Percentiles rank a stretch among this genome's conserved stretches.
phyloP scores from a whole-genome alignment of 2,329 filamentous ascomycete genomes.

The Cryphonectria japonica region DNA sequence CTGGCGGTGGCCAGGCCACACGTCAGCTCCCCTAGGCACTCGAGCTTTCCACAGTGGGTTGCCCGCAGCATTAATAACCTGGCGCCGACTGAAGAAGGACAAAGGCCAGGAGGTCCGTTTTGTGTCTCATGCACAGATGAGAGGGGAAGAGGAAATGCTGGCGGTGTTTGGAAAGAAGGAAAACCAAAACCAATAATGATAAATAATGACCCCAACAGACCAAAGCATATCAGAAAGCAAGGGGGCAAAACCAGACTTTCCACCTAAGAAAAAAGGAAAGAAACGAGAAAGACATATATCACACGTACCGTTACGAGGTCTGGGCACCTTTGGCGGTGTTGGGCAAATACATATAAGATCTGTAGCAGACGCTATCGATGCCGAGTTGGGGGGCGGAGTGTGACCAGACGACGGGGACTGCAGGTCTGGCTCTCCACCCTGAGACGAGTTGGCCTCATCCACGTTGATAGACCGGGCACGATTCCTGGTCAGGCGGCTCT shows the following conservation, averaged over 20 bases:
- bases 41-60: conserved; percentile 6
- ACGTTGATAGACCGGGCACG: conserved; percentile 51
- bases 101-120: conserved; percentile 27
- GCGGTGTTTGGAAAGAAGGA: conserved; percentile 4
- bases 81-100: conserved; percentile 24
- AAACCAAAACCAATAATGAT: conserved; percentile 13
- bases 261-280: too few relatives aligned
- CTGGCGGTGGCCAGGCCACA: not conserved
- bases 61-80: conserved; percentile 12
- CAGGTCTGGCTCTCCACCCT: conserved; percentile 41
- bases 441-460: conserved; percentile 47
- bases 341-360: conserved; percentile 61
- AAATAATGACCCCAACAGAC: conserved; percentile 9
- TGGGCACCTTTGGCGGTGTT: conserved; percentile 59
- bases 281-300: conserved; percentile 23
- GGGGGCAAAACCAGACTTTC: conserved; percentile 20
- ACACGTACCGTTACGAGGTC: conserved; percentile 61
- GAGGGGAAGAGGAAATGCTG: conserved; percentile 14
- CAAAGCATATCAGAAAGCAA: conserved; percentile 11
- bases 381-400: conserved; percentile 28
- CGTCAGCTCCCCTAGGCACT: not conserved
- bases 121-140: conserved; percentile 30
- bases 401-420: conserved; percentile 40
- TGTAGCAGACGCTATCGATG: conserved; percentile 34
- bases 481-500: conserved; percentile 41